phyloP scores from a whole-genome alignment of 1,284 basidiomycete genomes.

The Heterobasidion annosum region DNA sequence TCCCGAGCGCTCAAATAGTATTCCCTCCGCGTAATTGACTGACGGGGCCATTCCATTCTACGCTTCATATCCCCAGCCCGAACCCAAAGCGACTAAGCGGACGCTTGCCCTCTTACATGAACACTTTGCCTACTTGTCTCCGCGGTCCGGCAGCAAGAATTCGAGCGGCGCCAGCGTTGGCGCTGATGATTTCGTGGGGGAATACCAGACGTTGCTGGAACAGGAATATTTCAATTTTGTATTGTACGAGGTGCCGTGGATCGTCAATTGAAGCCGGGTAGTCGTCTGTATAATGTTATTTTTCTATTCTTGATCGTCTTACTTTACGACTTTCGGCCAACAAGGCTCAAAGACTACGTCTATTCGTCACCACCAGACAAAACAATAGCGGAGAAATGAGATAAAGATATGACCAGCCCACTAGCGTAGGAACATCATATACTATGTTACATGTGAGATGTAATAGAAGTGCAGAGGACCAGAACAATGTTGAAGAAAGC shows the following conservation, averaged over 20 bases:
- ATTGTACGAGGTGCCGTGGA: slow-evolving; percentile 81
- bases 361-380: too few species aligned
- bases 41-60: not conserved
- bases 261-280: slow-evolving; percentile 19
- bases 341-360: too few species aligned
- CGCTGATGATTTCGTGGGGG: slow-evolving; percentile 63
- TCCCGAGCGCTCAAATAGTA: not conserved
- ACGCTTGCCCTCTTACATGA: slow-evolving; percentile 65
- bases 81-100: slow-evolving; percentile 79
- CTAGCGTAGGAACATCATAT: slow-evolving; percentile 33
- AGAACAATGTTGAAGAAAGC: slow-evolving; percentile 8
- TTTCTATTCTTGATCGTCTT: not conserved
- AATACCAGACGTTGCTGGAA: slow-evolving; percentile 87
- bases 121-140: slow-evolving; percentile 77
- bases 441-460: slow-evolving; percentile 24
- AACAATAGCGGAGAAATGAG: slow-evolving; percentile 11
- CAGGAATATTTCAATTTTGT: slow-evolving; percentile 94
- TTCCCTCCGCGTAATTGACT: not conserved
- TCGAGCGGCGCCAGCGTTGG: slow-evolving; percentile 27
- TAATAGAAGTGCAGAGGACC: slow-evolving; percentile 16
- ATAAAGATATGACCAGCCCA: slow-evolving; percentile 48
- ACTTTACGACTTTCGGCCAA: not conserved
- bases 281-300: slow-evolving; percentile 2
- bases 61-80: slow-evolving; percentile 49
- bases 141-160: slow-evolving; percentile 25